A percentile compares a stretch with the other conserved stretches of the same genome.
Evolutionary conservation across 2,329 filamentous ascomycete genomes (phyloP).

Genomic region (Trichophyton benhamiae): DNA sequence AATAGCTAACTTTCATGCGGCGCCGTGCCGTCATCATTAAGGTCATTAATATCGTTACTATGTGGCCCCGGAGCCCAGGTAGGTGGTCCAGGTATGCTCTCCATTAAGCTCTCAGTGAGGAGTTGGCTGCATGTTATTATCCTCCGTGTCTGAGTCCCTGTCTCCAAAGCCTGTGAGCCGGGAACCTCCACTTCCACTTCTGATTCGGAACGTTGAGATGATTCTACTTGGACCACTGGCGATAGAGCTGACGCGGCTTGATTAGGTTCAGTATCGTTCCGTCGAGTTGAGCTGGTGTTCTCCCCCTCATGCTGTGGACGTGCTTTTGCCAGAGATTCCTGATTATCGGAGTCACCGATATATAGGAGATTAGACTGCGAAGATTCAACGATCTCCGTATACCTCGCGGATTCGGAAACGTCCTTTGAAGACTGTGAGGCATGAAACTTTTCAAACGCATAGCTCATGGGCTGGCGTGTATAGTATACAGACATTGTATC

Average conservation of each 20-base stretch:
- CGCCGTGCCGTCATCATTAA: neutral
- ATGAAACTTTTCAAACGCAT: slow-evolving; percentile 6
- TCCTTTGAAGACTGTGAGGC: neutral
- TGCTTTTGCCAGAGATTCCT: neutral
- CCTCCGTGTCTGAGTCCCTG: slow-evolving; percentile 7
- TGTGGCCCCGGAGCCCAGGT: slow-evolving; percentile 18
- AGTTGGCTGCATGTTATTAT: slow-evolving; percentile 26
- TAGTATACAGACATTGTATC: slow-evolving; percentile 8
- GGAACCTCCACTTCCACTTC: slow-evolving; percentile 6
- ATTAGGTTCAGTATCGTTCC: neutral
- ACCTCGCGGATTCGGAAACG: neutral
- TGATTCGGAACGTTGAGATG: slow-evolving; percentile 24
- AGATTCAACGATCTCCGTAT: neutral
- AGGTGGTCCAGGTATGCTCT: slow-evolving; percentile 30
- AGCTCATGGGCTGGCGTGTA: slow-evolving; percentile 6
- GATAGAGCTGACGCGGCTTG: slow-evolving; percentile 13
- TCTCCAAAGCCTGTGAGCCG: neutral
- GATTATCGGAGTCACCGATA: neutral
- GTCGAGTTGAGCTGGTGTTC: neutral
- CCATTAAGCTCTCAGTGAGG: slow-evolving; percentile 33
- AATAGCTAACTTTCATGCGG: neutral
- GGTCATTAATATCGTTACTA: neutral
- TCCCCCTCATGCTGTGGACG: neutral
- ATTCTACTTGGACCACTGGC: slow-evolving; percentile 30
- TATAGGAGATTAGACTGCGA: neutral